phyloP scores from a whole-genome alignment of 148 eudicot species.

The Silene uniflora region DNA sequence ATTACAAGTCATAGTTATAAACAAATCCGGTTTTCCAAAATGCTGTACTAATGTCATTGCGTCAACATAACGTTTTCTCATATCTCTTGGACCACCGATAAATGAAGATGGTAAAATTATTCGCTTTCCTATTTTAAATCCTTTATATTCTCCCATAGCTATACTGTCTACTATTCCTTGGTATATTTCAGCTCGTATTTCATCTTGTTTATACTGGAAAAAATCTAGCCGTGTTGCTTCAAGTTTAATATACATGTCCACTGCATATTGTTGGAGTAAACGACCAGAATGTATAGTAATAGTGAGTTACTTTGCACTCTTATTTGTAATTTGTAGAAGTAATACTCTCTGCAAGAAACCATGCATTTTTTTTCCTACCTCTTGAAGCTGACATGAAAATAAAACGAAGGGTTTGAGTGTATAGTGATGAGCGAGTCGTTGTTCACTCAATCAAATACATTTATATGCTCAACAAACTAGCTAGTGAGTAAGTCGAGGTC shows the following conservation, averaged over 20 bases:
- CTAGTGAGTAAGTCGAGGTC: too few species aligned
- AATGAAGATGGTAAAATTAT: conserved; percentile 19
- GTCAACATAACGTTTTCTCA: conserved; percentile 24
- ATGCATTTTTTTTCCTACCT: neutral
- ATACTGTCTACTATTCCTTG: conserved; percentile 20
- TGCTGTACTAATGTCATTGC: conserved; percentile 29
- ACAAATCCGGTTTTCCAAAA: conserved; percentile 23
- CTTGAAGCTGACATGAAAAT: neutral
- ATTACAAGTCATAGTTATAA: conserved; percentile 31
- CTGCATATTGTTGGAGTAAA: neutral
- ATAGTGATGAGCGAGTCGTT: too few species aligned
- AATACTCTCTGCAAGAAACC: conserved; percentile 4
- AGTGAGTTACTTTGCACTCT: neutral
- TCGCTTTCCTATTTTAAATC: conserved; percentile 7
- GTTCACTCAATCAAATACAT: too few species aligned
- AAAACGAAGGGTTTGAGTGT: too few species aligned
- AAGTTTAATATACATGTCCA: conserved; percentile 14
- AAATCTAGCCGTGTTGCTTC: conserved; percentile 7
- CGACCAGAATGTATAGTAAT: neutral
- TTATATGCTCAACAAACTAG: too few species aligned
- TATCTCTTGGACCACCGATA: conserved; percentile 31
- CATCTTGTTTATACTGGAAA: neutral
- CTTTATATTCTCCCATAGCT: neutral
- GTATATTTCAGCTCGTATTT: conserved; percentile 7
- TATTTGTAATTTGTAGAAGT: neutral